Conservation (phyloP, 2,329 filamentous ascomycete genomes). For the Sporothrix mexicana region DNA sequence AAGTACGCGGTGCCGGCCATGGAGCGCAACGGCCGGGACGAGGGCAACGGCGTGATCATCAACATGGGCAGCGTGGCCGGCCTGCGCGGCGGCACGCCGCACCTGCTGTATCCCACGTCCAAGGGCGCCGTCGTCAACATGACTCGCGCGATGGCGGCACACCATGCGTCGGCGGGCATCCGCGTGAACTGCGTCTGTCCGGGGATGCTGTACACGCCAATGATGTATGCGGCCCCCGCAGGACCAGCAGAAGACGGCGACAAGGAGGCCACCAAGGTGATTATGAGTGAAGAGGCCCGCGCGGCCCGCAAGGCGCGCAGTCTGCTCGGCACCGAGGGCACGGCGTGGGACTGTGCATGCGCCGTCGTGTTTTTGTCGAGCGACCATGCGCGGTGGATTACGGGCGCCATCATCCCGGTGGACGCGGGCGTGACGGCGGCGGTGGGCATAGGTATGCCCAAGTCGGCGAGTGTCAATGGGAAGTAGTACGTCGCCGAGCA, state of each 20-base stretch:
- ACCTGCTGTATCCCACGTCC: conserved; percentile 54
- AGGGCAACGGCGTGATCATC: conserved; percentile 54
- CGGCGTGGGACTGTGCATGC: conserved; percentile 33
- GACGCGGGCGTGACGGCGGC: conserved; percentile 33
- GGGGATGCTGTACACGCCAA: conserved; percentile 55
- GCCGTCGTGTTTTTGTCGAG: conserved; percentile 33
- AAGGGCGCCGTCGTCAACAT: conserved; percentile 58
- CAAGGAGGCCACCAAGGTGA: conserved; percentile 6
- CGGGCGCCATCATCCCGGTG: conserved; percentile 29
- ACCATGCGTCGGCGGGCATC: conserved; percentile 54
- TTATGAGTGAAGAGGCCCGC: conserved; percentile 31
- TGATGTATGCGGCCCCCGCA: conserved; percentile 44
- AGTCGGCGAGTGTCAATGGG: conserved; percentile 27
- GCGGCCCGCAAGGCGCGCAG: conserved; percentile 31
- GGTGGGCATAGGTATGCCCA: conserved; percentile 32
- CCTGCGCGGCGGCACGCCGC: conserved; percentile 52
- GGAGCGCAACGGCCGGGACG: conserved; percentile 56
- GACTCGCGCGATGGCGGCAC: conserved; percentile 58
- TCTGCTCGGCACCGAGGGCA: conserved; percentile 34
- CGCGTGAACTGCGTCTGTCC: conserved; percentile 58
- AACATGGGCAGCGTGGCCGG: conserved; percentile 69
- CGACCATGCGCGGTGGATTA: conserved; percentile 35
- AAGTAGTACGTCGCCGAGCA: neutral
- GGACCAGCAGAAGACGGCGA: too few species aligned
- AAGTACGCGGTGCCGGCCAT: conserved; percentile 67